phyloP scores from a whole-genome alignment of 2,329 filamentous ascomycete genomes.

The Ophioceras dolichostomum region DNA sequence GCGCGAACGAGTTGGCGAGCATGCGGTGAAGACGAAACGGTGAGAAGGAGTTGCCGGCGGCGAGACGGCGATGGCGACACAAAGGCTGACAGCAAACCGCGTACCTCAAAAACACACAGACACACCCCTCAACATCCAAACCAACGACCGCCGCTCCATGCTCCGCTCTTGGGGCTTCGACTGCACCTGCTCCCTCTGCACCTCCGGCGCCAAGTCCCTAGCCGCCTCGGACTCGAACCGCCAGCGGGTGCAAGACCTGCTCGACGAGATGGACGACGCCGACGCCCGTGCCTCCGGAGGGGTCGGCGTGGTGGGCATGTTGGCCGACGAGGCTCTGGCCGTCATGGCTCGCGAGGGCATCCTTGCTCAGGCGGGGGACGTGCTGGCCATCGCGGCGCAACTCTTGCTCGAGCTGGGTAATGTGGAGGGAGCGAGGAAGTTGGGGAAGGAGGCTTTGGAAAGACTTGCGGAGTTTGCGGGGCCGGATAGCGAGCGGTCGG shows the following conservation, averaged over 20 bases:
- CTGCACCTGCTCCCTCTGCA: slow-evolving; percentile 12
- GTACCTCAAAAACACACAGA: too few species aligned
- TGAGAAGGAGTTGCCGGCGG: too few species aligned
- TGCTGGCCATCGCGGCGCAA: slow-evolving; percentile 9
- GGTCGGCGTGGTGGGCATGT: slow-evolving; percentile 1
- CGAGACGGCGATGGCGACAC: background rate
- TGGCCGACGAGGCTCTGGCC: slow-evolving; percentile 8
- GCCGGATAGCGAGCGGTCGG: slow-evolving; percentile 1
- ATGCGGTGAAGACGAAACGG: too few species aligned
- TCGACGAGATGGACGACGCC: slow-evolving; percentile 6
- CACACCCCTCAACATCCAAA: slow-evolving; percentile 9
- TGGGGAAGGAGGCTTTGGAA: slow-evolving; percentile 3
- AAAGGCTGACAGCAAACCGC: background rate
- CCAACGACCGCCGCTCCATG: slow-evolving; percentile 7
- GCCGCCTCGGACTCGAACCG: slow-evolving; percentile 10
- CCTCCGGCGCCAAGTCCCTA: slow-evolving; percentile 3
- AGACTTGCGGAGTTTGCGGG: background rate
- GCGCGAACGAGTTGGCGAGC: too few species aligned
- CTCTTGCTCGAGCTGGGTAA: slow-evolving; percentile 10
- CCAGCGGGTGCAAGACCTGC: slow-evolving; percentile 10
- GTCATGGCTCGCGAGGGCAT: slow-evolving; percentile 11
- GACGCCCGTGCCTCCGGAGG: background rate
- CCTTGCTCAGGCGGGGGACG: slow-evolving; percentile 11
- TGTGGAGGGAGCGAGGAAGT: slow-evolving; percentile 5
- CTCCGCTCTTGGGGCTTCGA: slow-evolving; percentile 13